These are phyloP conservation scores for Ministeria vibrans DNA, from an alignment of 78 protist species.

Conservation along the genomic window DNA sequence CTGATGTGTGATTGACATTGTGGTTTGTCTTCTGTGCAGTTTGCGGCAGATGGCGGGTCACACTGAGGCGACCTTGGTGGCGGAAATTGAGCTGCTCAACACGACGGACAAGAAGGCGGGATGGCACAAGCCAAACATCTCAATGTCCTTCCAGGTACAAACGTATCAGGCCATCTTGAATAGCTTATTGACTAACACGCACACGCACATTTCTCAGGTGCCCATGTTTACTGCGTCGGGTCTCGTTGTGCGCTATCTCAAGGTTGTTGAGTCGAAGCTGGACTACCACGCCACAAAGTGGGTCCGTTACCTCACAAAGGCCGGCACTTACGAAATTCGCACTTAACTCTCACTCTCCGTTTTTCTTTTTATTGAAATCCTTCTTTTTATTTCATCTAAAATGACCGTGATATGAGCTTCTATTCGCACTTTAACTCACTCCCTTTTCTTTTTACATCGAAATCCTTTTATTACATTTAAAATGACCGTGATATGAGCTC, in stretches of 20 bases:
- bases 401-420: too few species aligned
- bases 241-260: slow-evolving; percentile 87
- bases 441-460: too few species aligned
- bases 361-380: too few species aligned
- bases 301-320: slow-evolving; percentile 93
- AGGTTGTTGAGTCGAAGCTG: slow-evolving; percentile 56
- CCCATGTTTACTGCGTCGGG: slow-evolving; percentile 96
- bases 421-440: too few species aligned
- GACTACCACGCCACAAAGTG: slow-evolving; percentile 76
- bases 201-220: slow-evolving; percentile 36
- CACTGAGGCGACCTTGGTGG: slow-evolving; percentile 35
- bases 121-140: slow-evolving; percentile 92
- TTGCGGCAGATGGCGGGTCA: slow-evolving; percentile 30
- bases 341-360: too few species aligned
- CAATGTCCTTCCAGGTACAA: slow-evolving; percentile 86
- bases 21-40: not conserved
- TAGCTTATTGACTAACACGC: not conserved
- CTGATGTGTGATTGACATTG: too few species aligned
- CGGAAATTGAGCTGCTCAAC: slow-evolving; percentile 76
- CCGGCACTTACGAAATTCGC: slow-evolving; percentile 86
- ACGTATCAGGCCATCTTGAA: not conserved
- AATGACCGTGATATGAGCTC: too few species aligned
- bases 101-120: slow-evolving; percentile 53
- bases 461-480: too few species aligned
- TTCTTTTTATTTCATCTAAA: too few species aligned